phyloP scores from a whole-genome alignment of 495 filamentous ascomycete species.

The Penicillium argentinense region DNA sequence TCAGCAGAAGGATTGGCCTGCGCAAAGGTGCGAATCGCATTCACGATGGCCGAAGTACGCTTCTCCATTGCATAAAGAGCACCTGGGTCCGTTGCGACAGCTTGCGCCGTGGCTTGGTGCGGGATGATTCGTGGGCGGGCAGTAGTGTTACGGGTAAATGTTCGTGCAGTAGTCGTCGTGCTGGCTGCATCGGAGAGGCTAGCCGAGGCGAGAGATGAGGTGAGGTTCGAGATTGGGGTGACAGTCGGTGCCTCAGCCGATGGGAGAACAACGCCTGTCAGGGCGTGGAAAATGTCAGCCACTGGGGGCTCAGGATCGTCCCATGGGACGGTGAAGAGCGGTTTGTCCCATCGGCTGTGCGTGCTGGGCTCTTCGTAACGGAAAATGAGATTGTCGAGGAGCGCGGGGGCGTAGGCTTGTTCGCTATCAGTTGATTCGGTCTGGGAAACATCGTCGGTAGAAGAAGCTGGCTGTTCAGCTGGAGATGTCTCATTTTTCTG shows the following conservation, averaged over 20 bases:
- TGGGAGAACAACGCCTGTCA: constrained; percentile 48
- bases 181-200: constrained; percentile 36
- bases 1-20: constrained; percentile 39
- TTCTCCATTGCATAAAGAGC: constrained; percentile 86
- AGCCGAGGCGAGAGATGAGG: constrained; percentile 24
- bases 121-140: constrained; percentile 56
- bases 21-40: constrained; percentile 65
- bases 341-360: constrained; percentile 93
- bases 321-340: constrained; percentile 85
- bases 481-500: not conserved
- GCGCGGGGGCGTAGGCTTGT: constrained; percentile 61
- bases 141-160: constrained; percentile 16
- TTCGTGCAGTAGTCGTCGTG: constrained; percentile 21
- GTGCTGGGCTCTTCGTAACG: constrained; percentile 95
- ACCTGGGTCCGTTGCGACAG: constrained; percentile 64
- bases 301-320: constrained; percentile 67
- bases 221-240: constrained; percentile 22
- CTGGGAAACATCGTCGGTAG: not conserved
- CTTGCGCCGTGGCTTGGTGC: constrained; percentile 77
- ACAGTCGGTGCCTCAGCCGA: constrained; percentile 27
- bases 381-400: constrained; percentile 91
- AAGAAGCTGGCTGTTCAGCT: not conserved
- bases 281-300: constrained; percentile 76
- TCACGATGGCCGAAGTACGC: constrained; percentile 78
- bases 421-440: constrained; percentile 25